These are phyloP conservation scores for Backusella westeae DNA, from an alignment of 192 early-diverging fungal genomes.

Conservation along the genomic window DNA sequence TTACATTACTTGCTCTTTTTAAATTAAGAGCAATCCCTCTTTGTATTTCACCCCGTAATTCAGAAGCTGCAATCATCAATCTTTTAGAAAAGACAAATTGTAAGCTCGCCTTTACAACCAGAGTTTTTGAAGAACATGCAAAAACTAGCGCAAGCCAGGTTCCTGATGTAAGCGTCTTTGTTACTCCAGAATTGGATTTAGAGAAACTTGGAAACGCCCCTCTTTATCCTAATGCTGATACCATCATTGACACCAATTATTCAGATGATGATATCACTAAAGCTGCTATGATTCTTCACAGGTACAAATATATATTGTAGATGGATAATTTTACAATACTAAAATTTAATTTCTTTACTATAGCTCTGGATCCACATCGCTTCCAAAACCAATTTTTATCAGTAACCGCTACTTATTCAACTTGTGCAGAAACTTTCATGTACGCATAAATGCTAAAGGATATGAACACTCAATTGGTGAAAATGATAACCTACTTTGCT, in stretches of 20 bases:
- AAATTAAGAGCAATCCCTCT: neutral
- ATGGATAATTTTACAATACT: neutral
- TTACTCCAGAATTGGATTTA: neutral
- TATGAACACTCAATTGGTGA: neutral
- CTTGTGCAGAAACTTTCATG: neutral
- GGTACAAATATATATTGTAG: neutral
- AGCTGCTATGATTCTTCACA: neutral
- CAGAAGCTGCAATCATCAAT: neutral
- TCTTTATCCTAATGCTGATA: neutral
- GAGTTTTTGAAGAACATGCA: neutral
- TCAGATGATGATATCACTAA: neutral
- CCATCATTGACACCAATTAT: neutral
- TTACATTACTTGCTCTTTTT: neutral
- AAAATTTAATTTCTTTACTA: neutral
- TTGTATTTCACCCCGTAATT: neutral
- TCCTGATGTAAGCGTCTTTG: neutral
- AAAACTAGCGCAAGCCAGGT: neutral
- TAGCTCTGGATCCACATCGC: conserved; percentile 9
- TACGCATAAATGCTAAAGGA: neutral
- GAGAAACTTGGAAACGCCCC: neutral
- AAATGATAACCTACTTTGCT: neutral
- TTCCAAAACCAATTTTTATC: neutral
- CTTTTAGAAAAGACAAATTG: neutral
- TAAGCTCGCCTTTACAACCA: neutral
- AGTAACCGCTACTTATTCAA: neutral